A percentile compares a stretch with the other conserved stretches of the same genome.
Conservation (phyloP, 2,329 filamentous ascomycete species). For the Apiospora koreana region DNA sequence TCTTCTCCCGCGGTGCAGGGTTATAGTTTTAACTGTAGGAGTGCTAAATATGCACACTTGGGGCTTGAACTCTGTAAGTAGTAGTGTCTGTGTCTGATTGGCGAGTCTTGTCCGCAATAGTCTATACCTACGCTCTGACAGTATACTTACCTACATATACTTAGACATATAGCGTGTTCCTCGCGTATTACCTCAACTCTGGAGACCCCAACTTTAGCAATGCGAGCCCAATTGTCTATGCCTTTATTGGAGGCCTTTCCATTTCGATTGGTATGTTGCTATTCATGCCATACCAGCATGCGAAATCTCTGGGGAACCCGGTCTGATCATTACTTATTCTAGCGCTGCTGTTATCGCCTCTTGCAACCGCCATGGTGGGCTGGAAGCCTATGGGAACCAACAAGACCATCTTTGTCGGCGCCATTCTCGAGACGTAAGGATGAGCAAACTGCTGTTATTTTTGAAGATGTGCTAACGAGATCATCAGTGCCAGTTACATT, state of each 20-base stretch:
- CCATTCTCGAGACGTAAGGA: slow-evolving; percentile 59
- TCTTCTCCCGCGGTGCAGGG: slow-evolving; percentile 32
- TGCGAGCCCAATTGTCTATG: slow-evolving; percentile 67
- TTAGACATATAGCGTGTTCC: slow-evolving; percentile 58
- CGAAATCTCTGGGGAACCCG: background rate
- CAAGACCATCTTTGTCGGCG: slow-evolving; percentile 63
- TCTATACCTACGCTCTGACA: background rate
- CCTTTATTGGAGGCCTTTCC: slow-evolving; percentile 74
- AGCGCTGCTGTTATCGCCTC: slow-evolving; percentile 68
- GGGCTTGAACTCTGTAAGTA: slow-evolving; percentile 67
- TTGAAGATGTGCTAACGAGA: background rate
- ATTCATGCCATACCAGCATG: background rate
- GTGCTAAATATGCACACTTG: slow-evolving; percentile 72
- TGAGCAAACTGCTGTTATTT: background rate
- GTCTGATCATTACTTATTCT: slow-evolving; percentile 25
- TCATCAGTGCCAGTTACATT: slow-evolving; percentile 56
- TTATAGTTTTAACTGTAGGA: slow-evolving; percentile 55
- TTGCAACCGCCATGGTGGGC: slow-evolving; percentile 56
- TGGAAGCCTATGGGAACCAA: slow-evolving; percentile 66
- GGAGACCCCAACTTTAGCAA: slow-evolving; percentile 56
- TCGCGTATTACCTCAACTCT: slow-evolving; percentile 58
- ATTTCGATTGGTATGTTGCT: slow-evolving; percentile 50
- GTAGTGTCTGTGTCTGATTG: background rate
- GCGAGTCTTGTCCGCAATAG: background rate
- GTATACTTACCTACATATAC: background rate